These are phyloP conservation scores for Clathrus columnatus DNA, from an alignment of 768 basidiomycete species.

Conservation along the genomic window DNA sequence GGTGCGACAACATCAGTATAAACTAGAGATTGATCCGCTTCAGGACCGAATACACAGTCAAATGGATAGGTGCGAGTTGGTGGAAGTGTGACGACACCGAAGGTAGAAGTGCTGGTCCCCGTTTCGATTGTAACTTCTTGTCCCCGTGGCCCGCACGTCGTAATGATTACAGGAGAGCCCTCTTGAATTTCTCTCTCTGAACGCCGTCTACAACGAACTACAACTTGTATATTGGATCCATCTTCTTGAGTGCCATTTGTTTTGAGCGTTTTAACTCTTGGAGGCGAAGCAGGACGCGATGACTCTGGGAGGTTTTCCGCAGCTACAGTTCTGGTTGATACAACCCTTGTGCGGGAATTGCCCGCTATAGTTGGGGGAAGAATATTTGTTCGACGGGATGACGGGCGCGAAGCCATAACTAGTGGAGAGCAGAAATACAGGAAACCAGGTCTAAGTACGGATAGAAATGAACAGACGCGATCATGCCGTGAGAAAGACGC, in stretches of 20 bases:
- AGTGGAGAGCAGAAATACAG: not conserved
- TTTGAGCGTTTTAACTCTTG: slow-evolving; percentile 1
- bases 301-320: not conserved
- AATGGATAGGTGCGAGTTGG: slow-evolving; percentile 86
- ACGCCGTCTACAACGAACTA: slow-evolving; percentile 79
- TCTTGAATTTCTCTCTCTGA: slow-evolving; percentile 80
- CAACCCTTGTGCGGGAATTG: not conserved
- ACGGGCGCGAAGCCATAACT: slow-evolving; percentile 8
- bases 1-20: slow-evolving; percentile 91
- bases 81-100: slow-evolving; percentile 68
- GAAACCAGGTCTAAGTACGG: too few species aligned
- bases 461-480: not conserved
- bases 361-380: not conserved
- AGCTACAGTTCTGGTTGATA: not conserved
- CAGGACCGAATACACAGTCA: slow-evolving; percentile 92
- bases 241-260: slow-evolving; percentile 25
- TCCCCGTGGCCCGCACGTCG: slow-evolving; percentile 64
- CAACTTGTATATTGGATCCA: slow-evolving; percentile 89
- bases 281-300: slow-evolving; percentile 1
- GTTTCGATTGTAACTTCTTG: slow-evolving; percentile 78
- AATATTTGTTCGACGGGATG: slow-evolving; percentile 2
- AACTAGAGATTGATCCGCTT: slow-evolving; percentile 90
- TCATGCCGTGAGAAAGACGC: slow-evolving; percentile 6
- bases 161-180: slow-evolving; percentile 81
- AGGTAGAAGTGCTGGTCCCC: slow-evolving; percentile 52